Percentiles rank a stretch among this genome's conserved stretches.
Evolutionary conservation across 352 stramenopile genomes (phyloP).

Genomic region (Globisporangium mamillatum): DNA sequence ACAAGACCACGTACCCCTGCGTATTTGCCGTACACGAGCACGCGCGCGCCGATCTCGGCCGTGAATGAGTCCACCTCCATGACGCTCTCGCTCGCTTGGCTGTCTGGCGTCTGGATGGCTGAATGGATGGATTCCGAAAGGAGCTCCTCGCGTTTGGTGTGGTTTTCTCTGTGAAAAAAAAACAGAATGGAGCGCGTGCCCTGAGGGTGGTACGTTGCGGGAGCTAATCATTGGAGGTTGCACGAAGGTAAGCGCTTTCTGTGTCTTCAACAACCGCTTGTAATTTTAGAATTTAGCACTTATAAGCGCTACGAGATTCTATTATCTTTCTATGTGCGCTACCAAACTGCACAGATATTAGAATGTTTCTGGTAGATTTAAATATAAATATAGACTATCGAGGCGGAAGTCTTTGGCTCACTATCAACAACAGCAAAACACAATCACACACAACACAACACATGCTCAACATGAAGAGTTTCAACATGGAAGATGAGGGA

Average conservation of each 20-base stretch:
- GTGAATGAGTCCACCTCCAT: slow-evolving; percentile 31
- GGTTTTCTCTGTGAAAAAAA: not conserved
- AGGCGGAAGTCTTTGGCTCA: not conserved
- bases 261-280: not conserved
- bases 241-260: not conserved
- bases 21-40: slow-evolving; percentile 81
- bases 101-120: slow-evolving; percentile 2
- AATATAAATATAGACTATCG: not conserved
- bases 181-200: not conserved
- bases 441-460: not conserved
- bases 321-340: not conserved
- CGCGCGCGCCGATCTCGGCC: slow-evolving; percentile 37
- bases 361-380: not conserved
- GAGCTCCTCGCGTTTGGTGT: not conserved
- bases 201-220: not conserved
- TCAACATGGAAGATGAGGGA: slow-evolving; percentile 3
- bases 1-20: slow-evolving; percentile 48
- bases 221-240: not conserved
- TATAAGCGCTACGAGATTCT: not conserved
- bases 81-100: slow-evolving; percentile 21
- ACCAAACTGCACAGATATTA: not conserved
- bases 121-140: slow-evolving; percentile 2
- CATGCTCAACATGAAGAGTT: slow-evolving; percentile 2
- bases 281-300: not conserved
- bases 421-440: not conserved